These are phyloP conservation scores for Linnemannia hyalina DNA, from an alignment of 192 early-diverging fungal species.

Conservation along the genomic window DNA sequence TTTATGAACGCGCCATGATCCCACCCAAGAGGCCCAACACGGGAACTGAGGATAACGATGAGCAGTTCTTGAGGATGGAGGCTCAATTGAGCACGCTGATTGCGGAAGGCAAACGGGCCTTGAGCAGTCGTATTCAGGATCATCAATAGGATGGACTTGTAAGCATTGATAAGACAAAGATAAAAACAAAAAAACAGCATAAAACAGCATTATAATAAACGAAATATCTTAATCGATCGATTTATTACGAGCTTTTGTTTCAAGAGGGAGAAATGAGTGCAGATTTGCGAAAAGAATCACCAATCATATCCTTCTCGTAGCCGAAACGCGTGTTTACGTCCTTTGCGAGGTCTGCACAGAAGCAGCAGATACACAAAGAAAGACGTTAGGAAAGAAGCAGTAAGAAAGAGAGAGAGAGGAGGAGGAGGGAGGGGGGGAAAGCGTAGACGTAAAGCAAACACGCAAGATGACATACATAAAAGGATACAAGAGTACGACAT, in stretches of 20 bases:
- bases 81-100: conserved; percentile 45
- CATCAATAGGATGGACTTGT: not conserved
- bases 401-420: not conserved
- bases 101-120: conserved; percentile 52
- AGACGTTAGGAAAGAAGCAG: not conserved
- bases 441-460: too few species aligned
- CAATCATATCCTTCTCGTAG: too few species aligned
- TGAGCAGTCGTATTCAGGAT: conserved; percentile 37
- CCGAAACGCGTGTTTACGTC: not conserved
- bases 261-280: too few species aligned
- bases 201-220: not conserved
- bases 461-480: too few species aligned
- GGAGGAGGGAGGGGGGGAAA: not conserved
- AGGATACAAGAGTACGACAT: too few species aligned
- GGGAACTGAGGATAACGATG: conserved; percentile 53
- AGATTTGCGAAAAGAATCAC: too few species aligned
- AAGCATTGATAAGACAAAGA: not conserved
- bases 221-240: too few species aligned
- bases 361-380: not conserved
- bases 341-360: not conserved
- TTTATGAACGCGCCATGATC: conserved; percentile 1
- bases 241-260: too few species aligned
- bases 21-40: conserved; percentile 34
- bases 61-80: conserved; percentile 57
- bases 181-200: not conserved